Conservation (phyloP, 306 rosid species). For the Cotoneaster glaucophyllus region DNA sequence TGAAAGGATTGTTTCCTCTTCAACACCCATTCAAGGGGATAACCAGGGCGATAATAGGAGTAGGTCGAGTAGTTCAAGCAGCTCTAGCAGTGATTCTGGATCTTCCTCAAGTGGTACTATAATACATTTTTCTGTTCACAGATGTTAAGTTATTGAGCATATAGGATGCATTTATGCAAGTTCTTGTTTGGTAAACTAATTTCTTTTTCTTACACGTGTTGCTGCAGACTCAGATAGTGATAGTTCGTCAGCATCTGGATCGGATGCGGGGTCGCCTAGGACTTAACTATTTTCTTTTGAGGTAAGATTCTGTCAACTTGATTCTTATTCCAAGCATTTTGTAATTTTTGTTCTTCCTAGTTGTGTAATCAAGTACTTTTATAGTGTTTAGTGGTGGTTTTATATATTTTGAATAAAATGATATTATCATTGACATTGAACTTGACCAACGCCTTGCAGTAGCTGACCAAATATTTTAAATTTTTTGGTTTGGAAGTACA, state of each 20-base stretch:
- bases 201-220: conserved; percentile 15
- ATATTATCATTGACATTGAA: neutral
- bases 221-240: conserved; percentile 90
- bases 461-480: neutral
- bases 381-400: neutral
- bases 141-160: neutral
- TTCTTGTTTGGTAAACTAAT: conserved; percentile 12
- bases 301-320: conserved; percentile 33
- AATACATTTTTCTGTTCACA: neutral
- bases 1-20: conserved; percentile 42
- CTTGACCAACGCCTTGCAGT: neutral
- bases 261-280: conserved; percentile 71
- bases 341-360: neutral
- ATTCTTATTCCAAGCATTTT: neutral
- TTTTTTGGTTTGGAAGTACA: neutral
- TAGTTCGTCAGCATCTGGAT: conserved; percentile 89
- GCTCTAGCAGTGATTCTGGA: conserved; percentile 95
- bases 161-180: neutral
- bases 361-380: neutral
- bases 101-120: conserved; percentile 90
- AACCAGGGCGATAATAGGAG: conserved; percentile 58
- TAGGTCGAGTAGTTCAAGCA: conserved; percentile 93
- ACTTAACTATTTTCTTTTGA: conserved; percentile 35
- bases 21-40: conserved; percentile 49
- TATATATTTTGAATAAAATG: neutral